These are phyloP conservation scores for Amauroascus verrucosus DNA, from an alignment of 2,329 filamentous ascomycete species.

Conservation along the genomic window DNA sequence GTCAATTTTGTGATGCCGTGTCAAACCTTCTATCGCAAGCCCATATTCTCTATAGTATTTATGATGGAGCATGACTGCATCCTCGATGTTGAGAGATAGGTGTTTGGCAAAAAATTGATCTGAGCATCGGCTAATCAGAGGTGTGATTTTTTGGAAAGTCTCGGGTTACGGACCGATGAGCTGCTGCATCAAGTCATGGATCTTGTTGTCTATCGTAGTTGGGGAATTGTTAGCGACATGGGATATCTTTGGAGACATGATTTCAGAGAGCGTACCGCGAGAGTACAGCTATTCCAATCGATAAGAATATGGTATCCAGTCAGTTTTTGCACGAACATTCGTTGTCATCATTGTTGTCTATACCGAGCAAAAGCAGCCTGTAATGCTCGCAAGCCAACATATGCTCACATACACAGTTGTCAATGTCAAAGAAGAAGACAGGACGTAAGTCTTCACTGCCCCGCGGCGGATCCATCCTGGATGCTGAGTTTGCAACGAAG, in stretches of 20 bases:
- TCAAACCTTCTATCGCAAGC: constrained; percentile 89
- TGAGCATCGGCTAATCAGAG: constrained; percentile 18
- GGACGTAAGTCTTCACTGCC: constrained; percentile 34
- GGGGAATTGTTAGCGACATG: constrained; percentile 6
- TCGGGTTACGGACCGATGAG: constrained; percentile 49
- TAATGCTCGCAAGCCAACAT: background rate
- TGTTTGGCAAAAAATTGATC: constrained; percentile 56
- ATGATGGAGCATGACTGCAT: constrained; percentile 75
- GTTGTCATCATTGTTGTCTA: background rate
- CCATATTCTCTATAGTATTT: constrained; percentile 96
- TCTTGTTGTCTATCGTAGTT: constrained; percentile 53
- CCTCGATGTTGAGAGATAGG: constrained; percentile 60
- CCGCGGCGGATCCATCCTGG: background rate
- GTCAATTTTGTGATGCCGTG: constrained; percentile 89
- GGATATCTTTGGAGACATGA: background rate
- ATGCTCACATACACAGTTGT: constrained; percentile 64
- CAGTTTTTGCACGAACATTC: background rate
- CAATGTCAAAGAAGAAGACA: constrained; percentile 79
- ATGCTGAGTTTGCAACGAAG: background rate
- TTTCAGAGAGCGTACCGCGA: constrained; percentile 49
- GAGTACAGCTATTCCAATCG: constrained; percentile 56
- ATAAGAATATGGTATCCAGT: constrained; percentile 6
- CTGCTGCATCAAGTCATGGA: constrained; percentile 78
- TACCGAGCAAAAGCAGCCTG: background rate
- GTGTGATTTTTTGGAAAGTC: background rate